Conservation (phyloP, 768 basidiomycete genomes). For the Cyathus striatus region DNA sequence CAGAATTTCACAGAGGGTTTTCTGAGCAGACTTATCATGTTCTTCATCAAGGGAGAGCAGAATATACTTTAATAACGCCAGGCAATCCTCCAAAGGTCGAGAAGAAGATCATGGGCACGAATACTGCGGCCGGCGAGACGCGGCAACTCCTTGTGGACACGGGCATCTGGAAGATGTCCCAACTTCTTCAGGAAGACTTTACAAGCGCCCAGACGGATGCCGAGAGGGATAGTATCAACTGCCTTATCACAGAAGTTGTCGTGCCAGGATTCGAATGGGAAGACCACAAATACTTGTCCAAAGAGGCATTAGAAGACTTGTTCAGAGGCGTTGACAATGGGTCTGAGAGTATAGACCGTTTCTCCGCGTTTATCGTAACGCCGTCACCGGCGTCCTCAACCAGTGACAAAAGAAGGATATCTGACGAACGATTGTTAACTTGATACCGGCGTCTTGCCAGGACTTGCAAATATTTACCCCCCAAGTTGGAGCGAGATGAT, state of each 20-base stretch:
- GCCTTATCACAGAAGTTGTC: constrained; percentile 58
- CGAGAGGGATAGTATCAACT: constrained; percentile 32
- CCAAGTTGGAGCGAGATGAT: too few species aligned
- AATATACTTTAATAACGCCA: constrained; percentile 40
- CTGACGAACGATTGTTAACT: too few species aligned
- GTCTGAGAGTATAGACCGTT: too few species aligned
- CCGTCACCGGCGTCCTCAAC: too few species aligned
- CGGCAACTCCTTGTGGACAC: constrained; percentile 47
- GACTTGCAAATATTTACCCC: too few species aligned
- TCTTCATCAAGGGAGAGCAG: constrained; percentile 43
- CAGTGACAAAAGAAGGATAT: too few species aligned
- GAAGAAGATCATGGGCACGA: constrained; percentile 37
- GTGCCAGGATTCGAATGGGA: constrained; percentile 52
- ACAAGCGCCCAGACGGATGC: constrained; percentile 24
- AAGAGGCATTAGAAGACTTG: constrained; percentile 23
- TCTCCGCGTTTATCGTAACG: too few species aligned
- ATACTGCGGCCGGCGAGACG: constrained; percentile 35
- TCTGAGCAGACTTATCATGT: constrained; percentile 41
- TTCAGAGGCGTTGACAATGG: constrained; percentile 23
- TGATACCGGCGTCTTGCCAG: too few species aligned
- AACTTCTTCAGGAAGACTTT: constrained; percentile 39
- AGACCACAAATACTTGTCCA: constrained; percentile 42
- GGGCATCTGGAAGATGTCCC: constrained; percentile 52
- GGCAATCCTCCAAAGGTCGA: constrained; percentile 24
- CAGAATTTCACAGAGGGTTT: too few species aligned